Conservation (phyloP, 352 stramenopile species). For the Phytophthora colocasiae region DNA sequence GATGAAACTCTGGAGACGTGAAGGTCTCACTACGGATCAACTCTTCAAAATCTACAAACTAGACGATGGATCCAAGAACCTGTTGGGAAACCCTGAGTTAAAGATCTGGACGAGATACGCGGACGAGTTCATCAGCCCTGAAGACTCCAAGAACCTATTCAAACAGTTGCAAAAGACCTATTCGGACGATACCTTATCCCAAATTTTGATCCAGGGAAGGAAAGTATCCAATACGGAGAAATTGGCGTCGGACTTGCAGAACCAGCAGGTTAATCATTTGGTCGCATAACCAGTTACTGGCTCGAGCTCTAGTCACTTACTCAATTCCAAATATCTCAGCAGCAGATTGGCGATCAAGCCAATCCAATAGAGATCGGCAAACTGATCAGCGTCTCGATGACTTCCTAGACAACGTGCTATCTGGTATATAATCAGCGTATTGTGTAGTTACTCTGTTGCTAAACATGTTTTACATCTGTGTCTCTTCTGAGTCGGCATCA, state of each 20-base stretch:
- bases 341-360: too few relatives aligned
- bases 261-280: not conserved
- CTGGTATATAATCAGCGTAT: too few relatives aligned
- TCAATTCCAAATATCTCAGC: too few relatives aligned
- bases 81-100: not conserved
- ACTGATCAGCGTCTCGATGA: too few relatives aligned
- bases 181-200: not conserved
- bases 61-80: not conserved
- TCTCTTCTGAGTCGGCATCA: too few relatives aligned
- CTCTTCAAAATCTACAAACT: slow-evolving; percentile 11
- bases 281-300: too few relatives aligned
- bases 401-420: too few relatives aligned
- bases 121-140: slow-evolving; percentile 13
- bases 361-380: too few relatives aligned
- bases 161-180: not conserved
- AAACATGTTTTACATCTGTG: too few relatives aligned
- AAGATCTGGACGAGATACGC: slow-evolving; percentile 13
- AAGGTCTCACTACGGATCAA: not conserved
- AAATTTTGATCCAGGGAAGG: not conserved
- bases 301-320: too few relatives aligned
- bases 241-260: slow-evolving; percentile 1
- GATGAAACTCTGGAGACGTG: not conserved
- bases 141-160: not conserved
- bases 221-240: not conserved
- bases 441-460: too few relatives aligned